Evolutionary conservation across 805 yeast species (phyloP).

Genomic region (Wickerhamiella spandovensis): DNA sequence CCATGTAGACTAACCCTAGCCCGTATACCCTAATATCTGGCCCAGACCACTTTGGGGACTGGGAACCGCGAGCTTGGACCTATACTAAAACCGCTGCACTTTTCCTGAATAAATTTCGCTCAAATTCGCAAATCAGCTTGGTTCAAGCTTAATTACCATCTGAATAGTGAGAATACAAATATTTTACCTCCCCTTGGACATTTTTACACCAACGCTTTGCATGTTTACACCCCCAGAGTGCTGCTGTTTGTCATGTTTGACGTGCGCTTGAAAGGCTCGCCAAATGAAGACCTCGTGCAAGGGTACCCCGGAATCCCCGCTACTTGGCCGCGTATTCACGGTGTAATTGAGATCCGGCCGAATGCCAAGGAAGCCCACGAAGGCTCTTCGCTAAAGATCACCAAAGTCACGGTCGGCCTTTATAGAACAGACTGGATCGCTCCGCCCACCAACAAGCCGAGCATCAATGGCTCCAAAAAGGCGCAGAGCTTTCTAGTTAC

Average conservation of each 20-base stretch:
- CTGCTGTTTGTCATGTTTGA: slow-evolving; percentile 11
- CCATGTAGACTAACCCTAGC: no score
- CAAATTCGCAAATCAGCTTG: no score
- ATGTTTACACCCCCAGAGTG: neutral
- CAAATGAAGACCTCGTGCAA: slow-evolving; percentile 29
- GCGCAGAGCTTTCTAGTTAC: slow-evolving; percentile 28
- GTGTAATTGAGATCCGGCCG: slow-evolving; percentile 26
- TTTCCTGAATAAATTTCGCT: no score
- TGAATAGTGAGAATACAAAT: no score
- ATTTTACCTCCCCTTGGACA: no score
- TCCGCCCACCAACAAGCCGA: slow-evolving; percentile 24
- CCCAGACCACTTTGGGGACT: no score
- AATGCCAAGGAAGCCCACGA: slow-evolving; percentile 3
- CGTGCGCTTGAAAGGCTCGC: slow-evolving; percentile 22
- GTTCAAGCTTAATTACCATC: no score
- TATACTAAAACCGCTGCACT: no score
- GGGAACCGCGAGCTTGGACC: no score
- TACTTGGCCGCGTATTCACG: slow-evolving; percentile 29
- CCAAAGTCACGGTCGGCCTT: slow-evolving; percentile 24
- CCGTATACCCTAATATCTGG: no score
- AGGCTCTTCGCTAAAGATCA: slow-evolving; percentile 14
- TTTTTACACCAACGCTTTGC: no score
- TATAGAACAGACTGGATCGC: slow-evolving; percentile 28
- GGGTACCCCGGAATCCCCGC: slow-evolving; percentile 34
- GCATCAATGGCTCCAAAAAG: slow-evolving; percentile 20